A percentile compares a stretch with the other conserved stretches of the same genome.
Evolutionary conservation across 202 grass and related monocot genomes (phyloP).

Genomic region (Brachypodium distachyon): DNA sequence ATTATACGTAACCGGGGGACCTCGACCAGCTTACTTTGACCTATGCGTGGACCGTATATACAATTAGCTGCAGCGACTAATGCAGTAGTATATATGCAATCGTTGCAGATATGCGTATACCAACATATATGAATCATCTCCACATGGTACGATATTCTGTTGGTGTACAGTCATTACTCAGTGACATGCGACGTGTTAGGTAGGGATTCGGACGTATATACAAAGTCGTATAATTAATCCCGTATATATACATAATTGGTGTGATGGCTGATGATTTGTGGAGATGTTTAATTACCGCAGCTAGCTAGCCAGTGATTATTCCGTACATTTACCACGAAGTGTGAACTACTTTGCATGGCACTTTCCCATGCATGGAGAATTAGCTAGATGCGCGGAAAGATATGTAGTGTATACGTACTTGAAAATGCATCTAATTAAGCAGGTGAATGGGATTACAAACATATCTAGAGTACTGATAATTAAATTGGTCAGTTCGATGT

Average conservation of each 20-base stretch:
- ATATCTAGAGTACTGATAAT: not conserved
- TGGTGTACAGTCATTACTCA: not conserved
- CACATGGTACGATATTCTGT: not conserved
- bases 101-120: not conserved
- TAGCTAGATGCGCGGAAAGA: not conserved
- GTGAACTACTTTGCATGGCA: not conserved
- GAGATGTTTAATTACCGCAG: not conserved
- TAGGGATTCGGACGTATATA: not conserved
- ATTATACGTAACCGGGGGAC: no score
- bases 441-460: not conserved
- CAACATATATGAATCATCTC: not conserved
- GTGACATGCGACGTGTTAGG: not conserved
- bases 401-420: not conserved
- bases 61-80: not conserved
- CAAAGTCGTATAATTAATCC: not conserved
- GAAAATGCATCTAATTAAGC: not conserved
- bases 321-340: conserved; percentile 16
- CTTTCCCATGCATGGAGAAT: conserved; percentile 3
- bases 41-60: not conserved
- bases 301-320: not conserved
- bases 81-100: no score
- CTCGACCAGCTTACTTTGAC: no score
- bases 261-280: not conserved
- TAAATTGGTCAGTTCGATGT: not conserved
- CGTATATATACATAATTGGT: not conserved